Percentiles rank a stretch among this genome's conserved stretches.
These are phyloP conservation scores for Tuber brumale DNA, from an alignment of 495 filamentous ascomycete genomes.

Conservation along the genomic window DNA sequence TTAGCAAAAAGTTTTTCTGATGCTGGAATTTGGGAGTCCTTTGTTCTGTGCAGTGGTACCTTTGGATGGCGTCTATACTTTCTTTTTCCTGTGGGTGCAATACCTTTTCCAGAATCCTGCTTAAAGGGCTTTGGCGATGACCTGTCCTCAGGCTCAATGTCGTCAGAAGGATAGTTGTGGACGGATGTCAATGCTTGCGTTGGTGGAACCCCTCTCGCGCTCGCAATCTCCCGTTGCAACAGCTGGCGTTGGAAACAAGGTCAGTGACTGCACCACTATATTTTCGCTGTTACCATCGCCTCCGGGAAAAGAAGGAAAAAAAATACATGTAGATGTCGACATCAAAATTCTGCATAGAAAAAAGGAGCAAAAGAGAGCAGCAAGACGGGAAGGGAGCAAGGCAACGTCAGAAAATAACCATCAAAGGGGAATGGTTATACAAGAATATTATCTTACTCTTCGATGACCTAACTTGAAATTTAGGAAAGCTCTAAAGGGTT, in stretches of 20 bases:
- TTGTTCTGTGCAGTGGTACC: constrained; percentile 44
- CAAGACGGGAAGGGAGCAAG: constrained; percentile 14
- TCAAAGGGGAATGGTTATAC: constrained; percentile 4
- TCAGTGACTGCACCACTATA: constrained; percentile 16
- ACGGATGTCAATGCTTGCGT: constrained; percentile 41
- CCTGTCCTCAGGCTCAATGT: constrained; percentile 39
- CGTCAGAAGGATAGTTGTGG: constrained; percentile 32
- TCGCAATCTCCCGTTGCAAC: constrained; percentile 52
- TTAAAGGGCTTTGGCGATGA: constrained; percentile 29
- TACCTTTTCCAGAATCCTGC: constrained; percentile 33
- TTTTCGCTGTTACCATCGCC: not conserved
- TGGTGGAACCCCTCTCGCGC: constrained; percentile 50
- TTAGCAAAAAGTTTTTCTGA: constrained; percentile 21
- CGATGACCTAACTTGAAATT: constrained; percentile 72
- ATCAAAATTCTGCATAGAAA: not conserved
- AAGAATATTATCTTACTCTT: constrained; percentile 51
- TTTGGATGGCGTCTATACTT: constrained; percentile 77
- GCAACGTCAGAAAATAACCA: not conserved
- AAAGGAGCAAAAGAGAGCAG: constrained; percentile 12
- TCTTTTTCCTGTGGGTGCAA: constrained; percentile 51
- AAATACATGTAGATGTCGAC: not conserved
- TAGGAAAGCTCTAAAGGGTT: constrained; percentile 52
- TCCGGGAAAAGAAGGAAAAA: not conserved
- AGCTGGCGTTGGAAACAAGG: constrained; percentile 27
- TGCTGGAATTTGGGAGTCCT: not conserved